Base-by-base conservation (phyloP, 176 grass and related monocot species). In the Aechmea fasciata region DNA sequence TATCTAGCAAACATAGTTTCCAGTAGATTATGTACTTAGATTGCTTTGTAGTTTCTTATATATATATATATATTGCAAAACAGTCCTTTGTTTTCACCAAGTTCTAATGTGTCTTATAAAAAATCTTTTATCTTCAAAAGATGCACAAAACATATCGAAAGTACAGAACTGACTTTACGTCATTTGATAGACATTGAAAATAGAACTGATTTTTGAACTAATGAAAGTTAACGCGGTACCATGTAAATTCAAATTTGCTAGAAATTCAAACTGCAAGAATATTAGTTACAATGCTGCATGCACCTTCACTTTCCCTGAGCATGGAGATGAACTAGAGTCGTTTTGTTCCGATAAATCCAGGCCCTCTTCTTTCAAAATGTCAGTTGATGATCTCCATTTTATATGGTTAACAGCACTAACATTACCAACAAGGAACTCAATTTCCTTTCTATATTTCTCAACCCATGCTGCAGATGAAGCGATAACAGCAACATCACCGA, bases 391-490 rank as follows among this genome's bases (percentile, higher is more conserved):
- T 79, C 86, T 97, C 93, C 89, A 97, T 71, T 88, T 87, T 73
- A 91, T 97, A 87, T 92, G 82, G 13, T 80, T 97, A 48, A 92
- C 72, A 78, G 78, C 81, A 72, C 51, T 28, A 79, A 97, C 48
- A 79, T 84, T 72, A 70, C 69, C 78, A 72, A 97, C 82, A 69
- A 87, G 82, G 62, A 80, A 85, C 65, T 97, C 81, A 67, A 97
- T 97, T 85, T 92, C 78, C 77, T 78, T 75, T 77, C 84, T 92
- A 80, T 92, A 92, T 81, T 85, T 97, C 79, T 97, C 93, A 81
- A 97, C 89, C 93, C 93, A 97, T 77, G 93, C 93, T 66, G 93
- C 93, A 81, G 93, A 97, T 79, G 93, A 97, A 82, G 93, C 86
- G 66, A 97, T 77, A 12, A 92, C 86, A 3, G 88, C 89, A 66